Conservation (phyloP, 2,329 filamentous ascomycete genomes). For the Botrytis fabae region DNA sequence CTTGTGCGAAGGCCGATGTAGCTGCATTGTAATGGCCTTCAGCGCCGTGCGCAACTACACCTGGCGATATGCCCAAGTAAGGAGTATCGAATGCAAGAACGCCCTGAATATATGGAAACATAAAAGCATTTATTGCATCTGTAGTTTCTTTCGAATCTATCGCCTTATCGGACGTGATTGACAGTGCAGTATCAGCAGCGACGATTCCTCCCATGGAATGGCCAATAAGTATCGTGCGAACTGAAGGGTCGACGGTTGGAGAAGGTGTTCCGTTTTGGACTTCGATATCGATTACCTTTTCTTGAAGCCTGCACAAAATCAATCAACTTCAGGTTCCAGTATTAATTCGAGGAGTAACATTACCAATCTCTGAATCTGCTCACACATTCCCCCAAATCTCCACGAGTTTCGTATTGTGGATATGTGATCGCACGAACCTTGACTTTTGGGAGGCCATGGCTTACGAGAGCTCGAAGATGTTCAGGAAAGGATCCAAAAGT, state of each 20-base stretch:
- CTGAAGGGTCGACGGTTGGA: slow-evolving; percentile 82
- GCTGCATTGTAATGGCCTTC: slow-evolving; percentile 82
- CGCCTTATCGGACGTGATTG: slow-evolving; percentile 49
- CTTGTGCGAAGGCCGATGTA: slow-evolving; percentile 64
- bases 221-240: slow-evolving; percentile 77
- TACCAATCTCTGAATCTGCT: slow-evolving; percentile 74
- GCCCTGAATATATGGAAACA: slow-evolving; percentile 92
- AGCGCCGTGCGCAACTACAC: slow-evolving; percentile 81
- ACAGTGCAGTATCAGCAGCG: slow-evolving; percentile 81
- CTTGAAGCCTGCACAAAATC: slow-evolving; percentile 64
- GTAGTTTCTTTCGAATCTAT: slow-evolving; percentile 29
- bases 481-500: slow-evolving; percentile 78
- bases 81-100: slow-evolving; percentile 94
- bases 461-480: slow-evolving; percentile 65
- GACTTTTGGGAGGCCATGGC: slow-evolving; percentile 66
- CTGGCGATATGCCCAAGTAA: slow-evolving; percentile 77
- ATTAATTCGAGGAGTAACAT: neutral
- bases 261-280: slow-evolving; percentile 77
- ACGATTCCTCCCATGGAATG: slow-evolving; percentile 95
- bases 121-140: slow-evolving; percentile 56
- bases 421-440: slow-evolving; percentile 70
- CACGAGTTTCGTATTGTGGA: slow-evolving; percentile 78
- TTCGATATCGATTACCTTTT: slow-evolving; percentile 93
- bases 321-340: slow-evolving; percentile 13
- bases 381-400: slow-evolving; percentile 71